Evolutionary conservation across 257 asterid species (phyloP).

Genomic region (Ehretia macrophylla): DNA sequence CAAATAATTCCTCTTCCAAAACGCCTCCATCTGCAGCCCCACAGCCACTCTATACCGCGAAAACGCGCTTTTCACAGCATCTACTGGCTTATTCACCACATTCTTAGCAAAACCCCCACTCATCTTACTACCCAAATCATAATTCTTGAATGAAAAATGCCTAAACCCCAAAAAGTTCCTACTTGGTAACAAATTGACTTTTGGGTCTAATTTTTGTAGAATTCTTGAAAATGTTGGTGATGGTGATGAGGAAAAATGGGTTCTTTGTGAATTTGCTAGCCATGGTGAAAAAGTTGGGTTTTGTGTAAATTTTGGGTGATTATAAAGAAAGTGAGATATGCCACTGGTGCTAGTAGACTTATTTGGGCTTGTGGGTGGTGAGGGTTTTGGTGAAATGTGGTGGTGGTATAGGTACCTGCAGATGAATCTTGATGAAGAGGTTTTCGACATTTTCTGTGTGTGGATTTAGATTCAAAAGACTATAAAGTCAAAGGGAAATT

Average conservation of each 20-base stretch:
- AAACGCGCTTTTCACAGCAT: constrained; percentile 34
- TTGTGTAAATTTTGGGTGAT: constrained; percentile 29
- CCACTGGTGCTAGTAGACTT: too few relatives aligned
- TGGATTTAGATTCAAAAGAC: neutral
- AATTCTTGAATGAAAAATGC: constrained; percentile 40
- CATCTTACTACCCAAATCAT: constrained; percentile 34
- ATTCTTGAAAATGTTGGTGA: constrained; percentile 2
- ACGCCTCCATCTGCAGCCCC: constrained; percentile 77
- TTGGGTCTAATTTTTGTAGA: constrained; percentile 19
- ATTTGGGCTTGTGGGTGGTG: constrained; percentile 1
- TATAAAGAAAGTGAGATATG: constrained; percentile 43
- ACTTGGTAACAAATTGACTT: constrained; percentile 3
- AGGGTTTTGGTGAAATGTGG: constrained; percentile 41
- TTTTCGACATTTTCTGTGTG: constrained; percentile 54
- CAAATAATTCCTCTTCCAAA: constrained; percentile 81
- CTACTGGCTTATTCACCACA: constrained; percentile 38
- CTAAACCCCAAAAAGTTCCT: constrained; percentile 45
- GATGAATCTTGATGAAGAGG: constrained; percentile 52
- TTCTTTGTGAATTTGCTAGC: neutral
- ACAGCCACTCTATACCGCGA: constrained; percentile 64
- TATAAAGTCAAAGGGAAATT: too few relatives aligned
- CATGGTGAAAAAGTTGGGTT: constrained; percentile 6
- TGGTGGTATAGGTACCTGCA: constrained; percentile 33
- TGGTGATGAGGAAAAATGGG: constrained; percentile 1
- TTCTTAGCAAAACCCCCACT: constrained; percentile 26